Evolutionary conservation across 1,139 yeast species (phyloP).

Genomic region (Scheffersomyces segobiensis): DNA sequence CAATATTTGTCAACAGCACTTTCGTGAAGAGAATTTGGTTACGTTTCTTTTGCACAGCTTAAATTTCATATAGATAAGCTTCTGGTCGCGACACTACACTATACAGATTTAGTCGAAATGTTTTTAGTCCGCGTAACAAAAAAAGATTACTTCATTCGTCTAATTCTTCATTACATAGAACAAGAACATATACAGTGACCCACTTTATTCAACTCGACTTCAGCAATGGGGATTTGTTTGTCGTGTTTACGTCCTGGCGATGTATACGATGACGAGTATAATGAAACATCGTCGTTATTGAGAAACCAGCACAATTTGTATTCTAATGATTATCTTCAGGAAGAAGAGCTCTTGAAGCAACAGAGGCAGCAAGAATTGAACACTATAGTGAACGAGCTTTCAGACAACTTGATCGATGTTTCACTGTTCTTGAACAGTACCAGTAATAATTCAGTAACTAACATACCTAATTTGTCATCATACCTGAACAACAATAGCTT

Average conservation of each 20-base stretch:
- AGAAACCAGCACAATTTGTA: constrained; percentile 28
- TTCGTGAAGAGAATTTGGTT: not conserved
- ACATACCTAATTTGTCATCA: not conserved
- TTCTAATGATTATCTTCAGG: constrained; percentile 39
- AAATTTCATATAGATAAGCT: not conserved
- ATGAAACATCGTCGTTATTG: constrained; percentile 36
- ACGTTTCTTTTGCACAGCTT: not conserved
- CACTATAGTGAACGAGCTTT: constrained; percentile 43
- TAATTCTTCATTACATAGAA: not conserved
- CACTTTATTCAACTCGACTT: not conserved
- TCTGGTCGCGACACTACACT: not conserved
- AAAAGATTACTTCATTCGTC: not conserved
- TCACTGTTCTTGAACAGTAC: constrained; percentile 35
- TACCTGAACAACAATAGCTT: constrained; percentile 7
- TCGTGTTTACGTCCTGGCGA: constrained; percentile 43
- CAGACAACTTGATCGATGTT: constrained; percentile 47
- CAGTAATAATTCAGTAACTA: constrained; percentile 2
- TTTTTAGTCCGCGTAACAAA: not conserved
- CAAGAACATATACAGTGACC: not conserved
- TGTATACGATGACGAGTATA: constrained; percentile 37
- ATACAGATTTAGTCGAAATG: not conserved
- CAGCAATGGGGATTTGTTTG: constrained; percentile 47
- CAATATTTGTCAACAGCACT: not conserved
- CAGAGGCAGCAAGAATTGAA: constrained; percentile 47
- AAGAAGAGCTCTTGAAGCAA: constrained; percentile 39